A percentile compares a stretch with the other conserved stretches of the same genome.
These are phyloP conservation scores for Pestalotiopsis sp. DNA, from an alignment of 2,329 filamentous ascomycete genomes.

Conservation along the genomic window DNA sequence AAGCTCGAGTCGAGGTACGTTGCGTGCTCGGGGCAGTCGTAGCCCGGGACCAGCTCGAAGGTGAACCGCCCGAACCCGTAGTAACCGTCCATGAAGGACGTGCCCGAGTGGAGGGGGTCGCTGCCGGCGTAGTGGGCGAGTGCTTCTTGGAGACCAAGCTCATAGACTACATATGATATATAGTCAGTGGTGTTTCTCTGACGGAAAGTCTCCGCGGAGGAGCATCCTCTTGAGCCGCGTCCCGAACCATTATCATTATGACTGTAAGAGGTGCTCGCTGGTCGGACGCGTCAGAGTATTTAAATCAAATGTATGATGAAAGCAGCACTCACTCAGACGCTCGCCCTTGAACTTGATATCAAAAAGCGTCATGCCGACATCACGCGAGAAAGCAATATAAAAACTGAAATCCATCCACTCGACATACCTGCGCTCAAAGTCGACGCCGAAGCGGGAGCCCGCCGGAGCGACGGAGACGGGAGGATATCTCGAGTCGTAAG, in stretches of 20 bases:
- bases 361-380: conserved; percentile 51
- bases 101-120: conserved; percentile 48
- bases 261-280: too few species aligned
- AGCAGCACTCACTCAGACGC: conserved; percentile 33
- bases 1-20: conserved; percentile 52
- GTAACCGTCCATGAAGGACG: conserved; percentile 48
- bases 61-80: conserved; percentile 50
- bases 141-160: conserved; percentile 58
- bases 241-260: neutral
- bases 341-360: conserved; percentile 58
- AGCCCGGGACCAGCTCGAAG: conserved; percentile 48
- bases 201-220: neutral
- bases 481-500: conserved; percentile 39
- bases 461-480: conserved; percentile 40
- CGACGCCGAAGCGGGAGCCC: conserved; percentile 44
- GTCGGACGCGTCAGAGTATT: too few species aligned
- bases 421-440: conserved; percentile 45
- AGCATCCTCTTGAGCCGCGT: too few species aligned
- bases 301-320: neutral
- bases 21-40: conserved; percentile 54
- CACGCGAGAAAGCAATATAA: conserved; percentile 50
- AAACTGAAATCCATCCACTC: conserved; percentile 56
- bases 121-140: conserved; percentile 54
- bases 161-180: conserved; percentile 45
- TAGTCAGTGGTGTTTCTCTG: neutral